phyloP scores from a whole-genome alignment of 176 grass and related monocot genomes.

The Juncus effusus region DNA sequence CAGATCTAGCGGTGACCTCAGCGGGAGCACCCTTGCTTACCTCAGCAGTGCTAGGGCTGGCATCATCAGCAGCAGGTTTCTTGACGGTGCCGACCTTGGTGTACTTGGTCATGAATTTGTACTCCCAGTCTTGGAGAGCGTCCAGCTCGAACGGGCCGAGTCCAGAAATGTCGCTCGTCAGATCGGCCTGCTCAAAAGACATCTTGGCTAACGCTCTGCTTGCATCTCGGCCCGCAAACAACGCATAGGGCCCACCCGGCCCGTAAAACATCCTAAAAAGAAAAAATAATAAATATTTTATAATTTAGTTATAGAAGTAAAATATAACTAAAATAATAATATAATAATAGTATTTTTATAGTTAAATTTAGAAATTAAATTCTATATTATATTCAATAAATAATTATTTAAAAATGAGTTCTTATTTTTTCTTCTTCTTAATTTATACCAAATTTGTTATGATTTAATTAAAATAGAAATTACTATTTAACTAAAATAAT shows the following conservation, averaged over 20 bases:
- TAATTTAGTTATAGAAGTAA: too few relatives aligned
- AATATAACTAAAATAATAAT: too few relatives aligned
- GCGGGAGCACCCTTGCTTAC: background rate
- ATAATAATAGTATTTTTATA: too few relatives aligned
- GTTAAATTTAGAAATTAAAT: too few relatives aligned
- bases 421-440: too few relatives aligned
- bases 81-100: conserved; percentile 83
- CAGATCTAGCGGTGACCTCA: background rate
- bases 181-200: conserved; percentile 74
- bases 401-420: too few relatives aligned
- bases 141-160: conserved; percentile 87
- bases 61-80: conserved; percentile 33
- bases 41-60: conserved; percentile 18
- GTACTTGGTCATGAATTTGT: conserved; percentile 96
- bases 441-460: too few relatives aligned
- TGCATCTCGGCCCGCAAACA: conserved; percentile 82
- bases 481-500: too few relatives aligned
- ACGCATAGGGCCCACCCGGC: conserved; percentile 79
- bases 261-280: conserved; percentile 86
- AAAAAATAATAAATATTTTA: too few relatives aligned
- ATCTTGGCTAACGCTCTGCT: conserved; percentile 83
- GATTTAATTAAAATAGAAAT: too few relatives aligned
- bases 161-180: conserved; percentile 62
- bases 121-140: conserved; percentile 79
- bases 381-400: too few relatives aligned